Evolutionary conservation across 495 filamentous ascomycete species (phyloP).

Genomic region (Aspergillus egyptiacus): DNA sequence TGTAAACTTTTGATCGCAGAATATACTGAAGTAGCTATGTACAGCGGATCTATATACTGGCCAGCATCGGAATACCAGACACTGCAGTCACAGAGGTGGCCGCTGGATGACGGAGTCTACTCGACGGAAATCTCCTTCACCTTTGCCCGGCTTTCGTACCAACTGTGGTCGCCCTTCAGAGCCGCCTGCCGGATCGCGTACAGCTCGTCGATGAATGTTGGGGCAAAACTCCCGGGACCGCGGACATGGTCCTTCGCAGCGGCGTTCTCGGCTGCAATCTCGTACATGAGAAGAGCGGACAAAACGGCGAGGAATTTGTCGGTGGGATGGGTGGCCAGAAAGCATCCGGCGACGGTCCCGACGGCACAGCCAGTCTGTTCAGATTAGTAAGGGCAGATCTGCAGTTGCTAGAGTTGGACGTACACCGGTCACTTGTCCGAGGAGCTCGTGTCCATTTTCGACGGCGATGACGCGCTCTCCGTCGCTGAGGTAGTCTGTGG

Average conservation of each 20-base stretch:
- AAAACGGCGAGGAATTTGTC: conserved; percentile 65
- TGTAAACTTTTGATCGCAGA: no score
- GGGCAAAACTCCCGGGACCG: conserved; percentile 85
- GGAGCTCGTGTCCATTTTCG: conserved; percentile 68
- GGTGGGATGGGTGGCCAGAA: conserved; percentile 52
- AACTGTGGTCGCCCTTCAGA: conserved; percentile 40
- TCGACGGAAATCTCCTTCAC: conserved; percentile 40
- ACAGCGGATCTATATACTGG: not conserved
- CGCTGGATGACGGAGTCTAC: no score
- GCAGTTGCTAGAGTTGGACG: conserved; percentile 4
- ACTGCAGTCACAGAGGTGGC: no score
- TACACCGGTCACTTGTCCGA: conserved; percentile 77
- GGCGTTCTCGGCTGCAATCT: conserved; percentile 79
- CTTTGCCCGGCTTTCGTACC: conserved; percentile 50
- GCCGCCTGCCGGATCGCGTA: conserved; percentile 48
- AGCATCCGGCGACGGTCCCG: conserved; percentile 73
- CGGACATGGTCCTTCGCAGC: conserved; percentile 52
- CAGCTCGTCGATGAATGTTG: conserved; percentile 74
- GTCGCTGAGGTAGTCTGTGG: conserved; percentile 72
- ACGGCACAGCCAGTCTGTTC: conserved; percentile 71
- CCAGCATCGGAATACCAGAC: no score
- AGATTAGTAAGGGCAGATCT: not conserved
- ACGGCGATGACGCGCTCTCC: conserved; percentile 60
- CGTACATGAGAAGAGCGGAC: conserved; percentile 70
- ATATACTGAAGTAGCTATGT: not conserved